Evolutionary conservation across 1,284 basidiomycete genomes (phyloP).

Genomic region (Termitomyces sp.): DNA sequence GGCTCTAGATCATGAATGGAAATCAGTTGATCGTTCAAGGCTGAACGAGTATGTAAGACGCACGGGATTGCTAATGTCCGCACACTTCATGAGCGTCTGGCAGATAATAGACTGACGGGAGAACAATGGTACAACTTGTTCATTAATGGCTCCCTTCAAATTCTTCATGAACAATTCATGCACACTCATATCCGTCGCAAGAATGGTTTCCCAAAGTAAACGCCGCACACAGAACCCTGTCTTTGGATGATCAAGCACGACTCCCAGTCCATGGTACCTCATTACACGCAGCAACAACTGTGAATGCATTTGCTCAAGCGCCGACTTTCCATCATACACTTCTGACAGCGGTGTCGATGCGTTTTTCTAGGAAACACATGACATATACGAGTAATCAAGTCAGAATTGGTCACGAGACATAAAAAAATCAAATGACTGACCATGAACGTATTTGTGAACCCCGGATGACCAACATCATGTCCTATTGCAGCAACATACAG

Average conservation of each 20-base stretch:
- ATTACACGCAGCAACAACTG: constrained; percentile 80
- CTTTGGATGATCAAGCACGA: constrained; percentile 51
- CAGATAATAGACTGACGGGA: constrained; percentile 69
- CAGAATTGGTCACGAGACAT: neutral
- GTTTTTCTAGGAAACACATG: constrained; percentile 65
- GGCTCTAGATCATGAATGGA: constrained; percentile 48
- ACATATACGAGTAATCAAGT: constrained; percentile 2
- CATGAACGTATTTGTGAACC: constrained; percentile 89
- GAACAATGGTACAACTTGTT: constrained; percentile 33
- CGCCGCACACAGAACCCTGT: constrained; percentile 56
- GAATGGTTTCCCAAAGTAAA: constrained; percentile 71
- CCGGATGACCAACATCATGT: constrained; percentile 94
- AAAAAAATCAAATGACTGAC: constrained; percentile 39
- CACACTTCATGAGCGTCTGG: constrained; percentile 91
- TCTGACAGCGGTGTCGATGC: constrained; percentile 83
- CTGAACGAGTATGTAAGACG: constrained; percentile 26
- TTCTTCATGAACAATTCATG: constrained; percentile 81
- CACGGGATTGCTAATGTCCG: constrained; percentile 95
- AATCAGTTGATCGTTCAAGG: neutral
- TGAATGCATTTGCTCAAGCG: constrained; percentile 91
- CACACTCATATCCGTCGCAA: constrained; percentile 92
- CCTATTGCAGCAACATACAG: constrained; percentile 88
- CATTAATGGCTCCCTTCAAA: constrained; percentile 45
- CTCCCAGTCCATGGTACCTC: constrained; percentile 73
- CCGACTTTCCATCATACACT: constrained; percentile 84